Base-by-base conservation (phyloP, 1,284 basidiomycete species). In the Marasmius oreades region DNA sequence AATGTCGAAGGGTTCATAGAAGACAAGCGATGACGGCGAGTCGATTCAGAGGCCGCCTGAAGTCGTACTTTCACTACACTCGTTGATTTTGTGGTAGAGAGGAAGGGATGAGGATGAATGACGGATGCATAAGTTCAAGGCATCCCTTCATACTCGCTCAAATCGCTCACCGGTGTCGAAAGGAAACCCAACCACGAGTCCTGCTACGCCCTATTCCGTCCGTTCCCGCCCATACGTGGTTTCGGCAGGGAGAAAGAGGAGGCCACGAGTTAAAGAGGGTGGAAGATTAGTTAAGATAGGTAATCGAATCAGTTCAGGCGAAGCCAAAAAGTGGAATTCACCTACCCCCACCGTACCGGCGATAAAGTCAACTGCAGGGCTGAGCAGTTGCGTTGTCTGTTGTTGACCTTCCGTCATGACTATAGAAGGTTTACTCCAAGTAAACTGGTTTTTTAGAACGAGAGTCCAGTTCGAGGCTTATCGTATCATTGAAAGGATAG, bases 1-100 rank as follows among this genome's bases (percentile, higher is more conserved):
- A 81, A 64, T 0, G 84, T 87, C 4, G 84, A 85, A 23, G 4
- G 37, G 5, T 5, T 6, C 14, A 20, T 16, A 7, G 39, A 42
- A 20, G 39, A 31, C 28, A 31, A 31, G 10, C 70, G 73, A 64
- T 90, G 90, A 63, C 73, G 82, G 3, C 64, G 63, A 16, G 79
- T 73, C 20, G 81, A 77, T 31, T 74, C 69, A 0, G 88, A 42
- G 39, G 39, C 84, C 61, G 77, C 84, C 68, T 90, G 89, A 56
- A 89, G 80, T 51, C 88, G 82, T 12, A 89, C 87, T 75, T 91
- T 91, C 59, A 90, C 88, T 86, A n/a, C n/a, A n/a, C n/a, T n/a
- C n/a, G 63, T n/a, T 20, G 14, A 6, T 14, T 23, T 12, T 34
- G 28, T 53, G 24, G 50, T 23, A 44, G 33, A 3, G 18, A 59